phyloP scores from a whole-genome alignment of 2,329 filamentous ascomycete species.

The Achaetomium macrosporum region DNA sequence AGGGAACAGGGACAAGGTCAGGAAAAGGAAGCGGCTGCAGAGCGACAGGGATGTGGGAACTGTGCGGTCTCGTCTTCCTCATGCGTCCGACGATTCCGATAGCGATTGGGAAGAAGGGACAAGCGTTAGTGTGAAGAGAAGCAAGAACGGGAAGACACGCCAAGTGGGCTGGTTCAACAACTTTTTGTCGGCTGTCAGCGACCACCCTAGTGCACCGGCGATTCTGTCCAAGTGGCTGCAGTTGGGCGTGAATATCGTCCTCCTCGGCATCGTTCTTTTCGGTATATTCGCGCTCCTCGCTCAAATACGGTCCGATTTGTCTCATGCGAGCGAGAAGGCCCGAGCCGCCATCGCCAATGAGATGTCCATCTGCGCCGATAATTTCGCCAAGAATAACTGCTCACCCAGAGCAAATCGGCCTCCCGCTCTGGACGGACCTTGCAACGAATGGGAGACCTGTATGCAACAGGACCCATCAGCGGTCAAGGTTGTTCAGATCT shows the following conservation, averaged over 20 bases:
- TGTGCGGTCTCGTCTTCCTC: constrained; percentile 39
- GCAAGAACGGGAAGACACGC: constrained; percentile 11
- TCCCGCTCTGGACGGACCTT: constrained; percentile 68
- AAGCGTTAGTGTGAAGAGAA: constrained; percentile 25
- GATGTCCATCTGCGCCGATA: constrained; percentile 65
- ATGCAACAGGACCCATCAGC: constrained; percentile 78
- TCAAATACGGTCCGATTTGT: constrained; percentile 69
- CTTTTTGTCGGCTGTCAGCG: constrained; percentile 47
- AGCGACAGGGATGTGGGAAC: constrained; percentile 49
- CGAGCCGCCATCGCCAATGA: constrained; percentile 64
- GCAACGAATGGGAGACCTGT: constrained; percentile 77
- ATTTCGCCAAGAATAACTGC: constrained; percentile 75
- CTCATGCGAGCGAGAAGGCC: constrained; percentile 62
- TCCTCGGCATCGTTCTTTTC: constrained; percentile 51
- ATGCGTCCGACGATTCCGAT: constrained; percentile 48
- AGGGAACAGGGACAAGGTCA: constrained; percentile 42
- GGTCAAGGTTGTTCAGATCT: constrained; percentile 73
- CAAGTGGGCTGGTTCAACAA: constrained; percentile 34
- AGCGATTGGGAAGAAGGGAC: constrained; percentile 32
- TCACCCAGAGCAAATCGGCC: constrained; percentile 53
- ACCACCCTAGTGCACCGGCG: constrained; percentile 53
- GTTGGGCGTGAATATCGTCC: constrained; percentile 57
- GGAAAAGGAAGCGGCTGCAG: constrained; percentile 49
- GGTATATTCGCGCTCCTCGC: constrained; percentile 63
- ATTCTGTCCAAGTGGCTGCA: constrained; percentile 56